Evolutionary conservation across 257 asterid species (phyloP).

Genomic region (Nicotiana undulata): DNA sequence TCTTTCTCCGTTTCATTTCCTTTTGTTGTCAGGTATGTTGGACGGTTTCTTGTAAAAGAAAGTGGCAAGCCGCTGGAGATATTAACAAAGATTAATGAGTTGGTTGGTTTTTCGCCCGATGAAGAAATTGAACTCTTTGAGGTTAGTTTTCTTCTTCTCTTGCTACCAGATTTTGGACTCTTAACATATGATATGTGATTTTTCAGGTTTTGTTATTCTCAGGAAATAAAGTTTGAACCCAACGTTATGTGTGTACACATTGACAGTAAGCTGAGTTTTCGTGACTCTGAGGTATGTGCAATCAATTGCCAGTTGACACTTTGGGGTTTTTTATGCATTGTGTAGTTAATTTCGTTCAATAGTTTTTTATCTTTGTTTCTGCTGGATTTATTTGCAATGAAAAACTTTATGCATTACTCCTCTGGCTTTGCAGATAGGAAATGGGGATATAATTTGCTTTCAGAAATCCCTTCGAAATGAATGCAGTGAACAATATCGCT

Average conservation of each 20-base stretch:
- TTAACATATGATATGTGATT: neutral
- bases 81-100: slow-evolving; percentile 44
- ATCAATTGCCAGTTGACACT: neutral
- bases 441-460: slow-evolving; percentile 74
- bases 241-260: slow-evolving; percentile 57
- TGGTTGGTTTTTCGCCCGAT: slow-evolving; percentile 61
- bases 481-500: slow-evolving; percentile 36
- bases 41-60: slow-evolving; percentile 59
- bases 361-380: neutral
- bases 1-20: neutral
- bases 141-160: slow-evolving; percentile 25
- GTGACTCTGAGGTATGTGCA: slow-evolving; percentile 43
- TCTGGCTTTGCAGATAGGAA: slow-evolving; percentile 44
- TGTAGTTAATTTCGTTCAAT: neutral
- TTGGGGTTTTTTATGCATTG: neutral
- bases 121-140: slow-evolving; percentile 68
- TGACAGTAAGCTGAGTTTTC: slow-evolving; percentile 47
- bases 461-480: slow-evolving; percentile 45
- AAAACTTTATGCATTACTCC: neutral
- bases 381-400: neutral
- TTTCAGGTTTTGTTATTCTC: slow-evolving; percentile 7
- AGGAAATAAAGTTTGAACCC: slow-evolving; percentile 76
- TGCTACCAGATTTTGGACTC: neutral
- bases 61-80: slow-evolving; percentile 51
- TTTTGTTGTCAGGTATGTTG: slow-evolving; percentile 43